phyloP scores from a whole-genome alignment of 208 protist species.

The Wallacemonas sp. region DNA sequence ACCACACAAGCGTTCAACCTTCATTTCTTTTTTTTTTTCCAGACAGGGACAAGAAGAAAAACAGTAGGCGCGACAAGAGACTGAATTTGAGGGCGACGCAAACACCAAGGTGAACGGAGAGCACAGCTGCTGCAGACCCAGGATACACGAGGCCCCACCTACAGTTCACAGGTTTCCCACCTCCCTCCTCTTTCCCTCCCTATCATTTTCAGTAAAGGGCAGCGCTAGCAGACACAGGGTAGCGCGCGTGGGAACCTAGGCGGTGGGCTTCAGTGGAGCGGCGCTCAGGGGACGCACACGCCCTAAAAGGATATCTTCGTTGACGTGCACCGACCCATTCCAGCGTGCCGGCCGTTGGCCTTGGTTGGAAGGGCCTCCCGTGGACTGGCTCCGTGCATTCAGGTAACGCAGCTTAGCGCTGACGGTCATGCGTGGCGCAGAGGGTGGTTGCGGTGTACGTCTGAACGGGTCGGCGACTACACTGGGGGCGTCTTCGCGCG shows the following conservation, averaged over 20 bases:
- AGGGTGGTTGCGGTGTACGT: not conserved
- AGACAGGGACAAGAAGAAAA: too few relatives aligned
- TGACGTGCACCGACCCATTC: not conserved
- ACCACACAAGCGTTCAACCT: too few relatives aligned
- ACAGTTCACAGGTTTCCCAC: not conserved
- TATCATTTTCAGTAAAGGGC: too few relatives aligned
- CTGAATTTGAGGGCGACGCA: too few relatives aligned
- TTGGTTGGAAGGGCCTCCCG: not conserved
- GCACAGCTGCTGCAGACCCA: too few relatives aligned
- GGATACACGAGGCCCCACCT: too few relatives aligned
- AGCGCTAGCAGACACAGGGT: too few relatives aligned
- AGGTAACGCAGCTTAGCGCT: slow-evolving; percentile 3
- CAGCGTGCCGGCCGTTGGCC: not conserved
- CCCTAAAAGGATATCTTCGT: not conserved
- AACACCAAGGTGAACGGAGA: too few relatives aligned
- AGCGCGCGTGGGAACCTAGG: not conserved
- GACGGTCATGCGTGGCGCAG: not conserved
- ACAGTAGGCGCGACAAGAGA: too few relatives aligned
- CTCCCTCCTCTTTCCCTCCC: not conserved
- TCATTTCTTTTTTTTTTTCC: too few relatives aligned
- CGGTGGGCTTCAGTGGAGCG: not conserved
- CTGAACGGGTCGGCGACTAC: not conserved
- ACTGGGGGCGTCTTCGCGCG: too few relatives aligned
- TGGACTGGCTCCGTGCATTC: not conserved
- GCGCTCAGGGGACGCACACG: not conserved